These are phyloP conservation scores for Candida loeiensis DNA, from an alignment of 805 yeast genomes.

Conservation along the genomic window DNA sequence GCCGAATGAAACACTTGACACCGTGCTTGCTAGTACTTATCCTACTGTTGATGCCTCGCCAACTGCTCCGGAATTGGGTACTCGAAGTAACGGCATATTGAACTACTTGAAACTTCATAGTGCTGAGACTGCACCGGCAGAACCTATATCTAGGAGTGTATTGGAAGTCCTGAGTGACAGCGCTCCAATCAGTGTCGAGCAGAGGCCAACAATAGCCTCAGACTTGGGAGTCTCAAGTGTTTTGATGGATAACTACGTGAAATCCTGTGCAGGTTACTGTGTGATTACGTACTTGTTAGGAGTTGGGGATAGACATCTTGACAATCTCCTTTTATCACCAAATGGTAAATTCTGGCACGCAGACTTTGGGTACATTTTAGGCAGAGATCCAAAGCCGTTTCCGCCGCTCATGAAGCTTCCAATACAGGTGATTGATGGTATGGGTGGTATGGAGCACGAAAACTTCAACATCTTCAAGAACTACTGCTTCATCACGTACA, in stretches of 20 bases:
- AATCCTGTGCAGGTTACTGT: conserved; percentile 97
- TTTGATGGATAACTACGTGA: conserved; percentile 90
- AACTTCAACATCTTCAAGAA: conserved; percentile 84
- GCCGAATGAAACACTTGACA: conserved; percentile 87
- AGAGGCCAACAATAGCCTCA: conserved; percentile 23
- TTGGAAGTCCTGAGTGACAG: conserved; percentile 11
- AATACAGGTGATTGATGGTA: conserved; percentile 93
- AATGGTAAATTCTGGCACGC: conserved; percentile 93
- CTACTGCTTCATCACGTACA: conserved; percentile 92
- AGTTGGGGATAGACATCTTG: conserved; percentile 96
- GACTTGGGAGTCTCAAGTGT: conserved; percentile 51
- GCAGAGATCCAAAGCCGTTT: conserved; percentile 97
- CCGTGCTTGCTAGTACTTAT: conserved; percentile 51
- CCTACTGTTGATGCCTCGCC: conserved; percentile 12
- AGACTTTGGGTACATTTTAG: conserved; percentile 94
- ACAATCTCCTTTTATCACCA: conserved; percentile 75
- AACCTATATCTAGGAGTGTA: conserved; percentile 25
- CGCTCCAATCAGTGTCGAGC: conserved; percentile 13
- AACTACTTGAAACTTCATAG: conserved; percentile 59
- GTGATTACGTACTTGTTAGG: conserved; percentile 92
- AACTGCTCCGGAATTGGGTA: conserved; percentile 4
- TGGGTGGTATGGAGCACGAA: conserved; percentile 89
- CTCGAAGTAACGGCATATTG: conserved; percentile 63
- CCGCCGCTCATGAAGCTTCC: conserved; percentile 98
- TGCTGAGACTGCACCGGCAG: conserved; percentile 15